Evolutionary conservation across 2,329 filamentous ascomycete species (phyloP).

Genomic region (Aspergillus sp.): DNA sequence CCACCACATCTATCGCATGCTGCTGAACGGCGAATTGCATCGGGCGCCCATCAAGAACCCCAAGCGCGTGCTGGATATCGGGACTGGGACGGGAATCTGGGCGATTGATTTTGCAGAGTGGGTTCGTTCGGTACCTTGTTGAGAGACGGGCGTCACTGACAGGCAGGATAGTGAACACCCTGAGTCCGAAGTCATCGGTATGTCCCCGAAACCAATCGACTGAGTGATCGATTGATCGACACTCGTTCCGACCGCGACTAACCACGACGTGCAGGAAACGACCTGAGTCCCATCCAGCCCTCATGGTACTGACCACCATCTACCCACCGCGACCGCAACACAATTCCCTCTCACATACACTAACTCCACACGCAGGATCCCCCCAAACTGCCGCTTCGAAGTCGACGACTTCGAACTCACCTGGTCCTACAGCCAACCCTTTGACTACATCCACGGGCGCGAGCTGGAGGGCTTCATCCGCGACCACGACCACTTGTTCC

Average conservation of each 20-base stretch:
- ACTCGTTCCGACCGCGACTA: background rate
- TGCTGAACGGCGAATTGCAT: constrained; percentile 35
- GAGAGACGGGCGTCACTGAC: background rate
- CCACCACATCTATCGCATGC: constrained; percentile 41
- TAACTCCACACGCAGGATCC: constrained; percentile 28
- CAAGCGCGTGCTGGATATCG: constrained; percentile 39
- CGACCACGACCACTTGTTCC: constrained; percentile 33
- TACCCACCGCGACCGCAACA: background rate
- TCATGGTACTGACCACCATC: constrained; percentile 28
- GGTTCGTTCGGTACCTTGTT: constrained; percentile 4
- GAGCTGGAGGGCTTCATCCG: constrained; percentile 37
- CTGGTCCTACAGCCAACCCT: constrained; percentile 35
- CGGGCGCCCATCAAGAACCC: constrained; percentile 32
- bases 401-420: constrained; percentile 38
- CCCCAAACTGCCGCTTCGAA: constrained; percentile 41
- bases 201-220: background rate
- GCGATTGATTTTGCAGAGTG: constrained; percentile 45
- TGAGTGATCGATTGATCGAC: background rate
- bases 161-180: constrained; percentile 27
- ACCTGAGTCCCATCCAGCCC: constrained; percentile 38
- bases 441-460: constrained; percentile 39
- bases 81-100: constrained; percentile 44
- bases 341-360: background rate
- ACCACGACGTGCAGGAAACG: constrained; percentile 31
- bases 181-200: constrained; percentile 37